phyloP scores from a whole-genome alignment of 2,329 filamentous ascomycete genomes.

The Aspergillus fumigatiaffinis region DNA sequence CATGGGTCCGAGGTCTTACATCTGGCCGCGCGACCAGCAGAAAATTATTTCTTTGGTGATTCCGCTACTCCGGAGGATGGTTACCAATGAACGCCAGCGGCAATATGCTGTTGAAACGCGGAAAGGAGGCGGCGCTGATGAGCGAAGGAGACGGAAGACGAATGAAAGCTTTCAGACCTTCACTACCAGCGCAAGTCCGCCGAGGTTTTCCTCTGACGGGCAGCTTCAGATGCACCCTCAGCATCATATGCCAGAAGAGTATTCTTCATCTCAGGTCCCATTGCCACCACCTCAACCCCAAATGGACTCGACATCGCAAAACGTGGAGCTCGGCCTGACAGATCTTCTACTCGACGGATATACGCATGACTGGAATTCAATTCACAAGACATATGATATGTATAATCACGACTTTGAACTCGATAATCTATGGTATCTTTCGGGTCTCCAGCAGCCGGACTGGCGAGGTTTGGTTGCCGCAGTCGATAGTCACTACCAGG shows the following conservation, averaged over 20 bases:
- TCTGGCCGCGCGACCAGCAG: slow-evolving; percentile 54
- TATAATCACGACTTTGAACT: slow-evolving; percentile 40
- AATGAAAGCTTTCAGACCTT: slow-evolving; percentile 30
- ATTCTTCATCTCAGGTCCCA: slow-evolving; percentile 20
- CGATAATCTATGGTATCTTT: slow-evolving; percentile 40
- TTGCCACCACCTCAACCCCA: slow-evolving; percentile 22
- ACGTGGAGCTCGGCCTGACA: slow-evolving; percentile 30
- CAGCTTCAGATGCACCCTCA: slow-evolving; percentile 29
- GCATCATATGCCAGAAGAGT: slow-evolving; percentile 21
- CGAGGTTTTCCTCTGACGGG: slow-evolving; percentile 27
- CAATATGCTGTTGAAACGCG: slow-evolving; percentile 56
- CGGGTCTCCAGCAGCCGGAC: slow-evolving; percentile 38
- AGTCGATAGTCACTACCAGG: slow-evolving; percentile 42
- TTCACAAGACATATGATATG: slow-evolving; percentile 33
- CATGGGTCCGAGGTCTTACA: slow-evolving; percentile 38
- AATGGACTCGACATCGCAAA: slow-evolving; percentile 18
- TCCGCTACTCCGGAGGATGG: slow-evolving; percentile 54
- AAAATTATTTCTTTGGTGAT: slow-evolving; percentile 56
- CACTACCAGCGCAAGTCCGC: slow-evolving; percentile 15
- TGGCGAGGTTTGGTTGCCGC: slow-evolving; percentile 43
- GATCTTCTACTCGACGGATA: slow-evolving; percentile 38
- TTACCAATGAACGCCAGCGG: slow-evolving; percentile 57
- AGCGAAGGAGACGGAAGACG: slow-evolving; percentile 35
- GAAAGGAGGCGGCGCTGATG: slow-evolving; percentile 43
- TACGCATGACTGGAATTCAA: slow-evolving; percentile 35